Evolutionary conservation across 73 alveolate species (phyloP).

Genomic region (Paramecium sonneborni): DNA sequence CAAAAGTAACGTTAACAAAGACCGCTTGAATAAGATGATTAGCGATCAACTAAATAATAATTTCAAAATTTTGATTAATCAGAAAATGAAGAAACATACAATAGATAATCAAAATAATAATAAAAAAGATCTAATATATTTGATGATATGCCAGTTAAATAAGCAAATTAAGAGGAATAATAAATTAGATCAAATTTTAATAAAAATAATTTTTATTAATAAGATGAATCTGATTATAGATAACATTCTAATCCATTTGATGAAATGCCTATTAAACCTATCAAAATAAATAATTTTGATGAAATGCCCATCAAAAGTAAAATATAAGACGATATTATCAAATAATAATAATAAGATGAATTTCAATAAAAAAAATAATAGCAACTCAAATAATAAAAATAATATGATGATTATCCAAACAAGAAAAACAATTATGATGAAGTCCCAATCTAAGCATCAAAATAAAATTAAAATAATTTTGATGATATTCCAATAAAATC

Average conservation of each 20-base stretch:
- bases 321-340: not conserved
- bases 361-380: not conserved
- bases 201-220: not conserved
- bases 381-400: not conserved
- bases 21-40: not conserved
- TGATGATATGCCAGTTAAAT: not conserved
- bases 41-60: not conserved
- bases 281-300: not conserved
- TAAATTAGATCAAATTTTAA: not conserved
- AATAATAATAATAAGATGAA: not conserved
- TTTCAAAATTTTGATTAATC: not conserved
- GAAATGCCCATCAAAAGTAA: not conserved
- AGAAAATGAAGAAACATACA: not conserved
- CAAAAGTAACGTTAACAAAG: not conserved
- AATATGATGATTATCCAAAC: not conserved
- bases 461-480: not conserved
- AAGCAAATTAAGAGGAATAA: not conserved
- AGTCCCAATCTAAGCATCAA: not conserved
- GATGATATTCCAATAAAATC: slow-evolving; percentile 13
- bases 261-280: slow-evolving; percentile 41
- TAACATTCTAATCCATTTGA: slow-evolving; percentile 4
- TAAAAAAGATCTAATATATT: not conserved
- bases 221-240: not conserved
- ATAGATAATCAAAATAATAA: not conserved
- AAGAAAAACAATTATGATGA: not conserved